phyloP scores from a whole-genome alignment of 257 asterid species.

The Nicotiana tomentosiformis region DNA sequence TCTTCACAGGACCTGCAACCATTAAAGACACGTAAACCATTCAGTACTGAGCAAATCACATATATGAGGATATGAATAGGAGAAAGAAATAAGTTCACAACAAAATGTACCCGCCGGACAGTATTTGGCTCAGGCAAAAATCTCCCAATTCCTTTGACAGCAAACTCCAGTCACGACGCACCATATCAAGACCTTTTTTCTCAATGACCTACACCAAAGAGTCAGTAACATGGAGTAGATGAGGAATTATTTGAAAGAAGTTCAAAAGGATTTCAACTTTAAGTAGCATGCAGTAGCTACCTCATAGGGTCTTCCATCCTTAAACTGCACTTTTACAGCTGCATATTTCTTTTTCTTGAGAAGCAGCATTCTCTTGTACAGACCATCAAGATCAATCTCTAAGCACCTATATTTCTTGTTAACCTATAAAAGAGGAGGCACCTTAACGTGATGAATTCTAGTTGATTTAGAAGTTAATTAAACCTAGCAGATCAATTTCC shows the following conservation, averaged over 20 bases:
- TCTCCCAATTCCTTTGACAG: conserved; percentile 92
- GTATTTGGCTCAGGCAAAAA: conserved; percentile 85
- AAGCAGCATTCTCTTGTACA: conserved; percentile 94
- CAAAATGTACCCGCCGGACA: conserved; percentile 75
- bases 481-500: neutral
- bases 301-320: conserved; percentile 70
- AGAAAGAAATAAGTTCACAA: conserved; percentile 9
- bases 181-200: conserved; percentile 98
- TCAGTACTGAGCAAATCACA: neutral
- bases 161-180: conserved; percentile 99
- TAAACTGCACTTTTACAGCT: conserved; percentile 82
- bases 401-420: conserved; percentile 90
- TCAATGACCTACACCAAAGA: conserved; percentile 60
- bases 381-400: conserved; percentile 97
- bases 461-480: neutral
- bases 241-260: neutral
- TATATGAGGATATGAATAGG: neutral
- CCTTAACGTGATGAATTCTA: neutral
- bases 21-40: conserved; percentile 5
- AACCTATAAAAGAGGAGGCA: conserved; percentile 43
- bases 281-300: conserved; percentile 34
- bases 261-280: neutral
- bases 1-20: conserved; percentile 83
- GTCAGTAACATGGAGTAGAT: neutral
- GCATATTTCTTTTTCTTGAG: conserved; percentile 99